These are phyloP conservation scores for Cladosporium halotolerans DNA, from an alignment of 2,329 filamentous ascomycete species.

Conservation along the genomic window DNA sequence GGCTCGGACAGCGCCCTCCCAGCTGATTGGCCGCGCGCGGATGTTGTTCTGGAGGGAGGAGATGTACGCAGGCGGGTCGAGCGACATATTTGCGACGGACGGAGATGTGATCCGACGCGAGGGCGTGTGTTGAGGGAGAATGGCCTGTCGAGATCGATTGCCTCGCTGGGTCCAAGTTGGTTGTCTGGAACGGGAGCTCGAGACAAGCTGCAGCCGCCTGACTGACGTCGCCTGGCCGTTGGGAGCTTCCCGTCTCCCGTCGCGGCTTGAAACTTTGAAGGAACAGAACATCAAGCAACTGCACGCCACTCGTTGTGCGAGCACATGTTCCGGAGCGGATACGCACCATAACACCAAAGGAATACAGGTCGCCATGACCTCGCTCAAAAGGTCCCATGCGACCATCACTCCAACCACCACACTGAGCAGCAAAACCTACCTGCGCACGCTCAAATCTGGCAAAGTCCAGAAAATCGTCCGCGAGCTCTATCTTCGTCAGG, in stretches of 20 bases:
- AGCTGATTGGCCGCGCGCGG: constrained; percentile 88
- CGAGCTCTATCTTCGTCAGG: constrained; percentile 90
- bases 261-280: background rate
- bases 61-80: constrained; percentile 84
- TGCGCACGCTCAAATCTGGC: constrained; percentile 87
- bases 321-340: background rate
- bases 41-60: constrained; percentile 94
- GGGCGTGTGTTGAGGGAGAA: background rate
- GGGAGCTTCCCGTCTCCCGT: background rate
- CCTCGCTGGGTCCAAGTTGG: constrained; percentile 4
- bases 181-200: constrained; percentile 2
- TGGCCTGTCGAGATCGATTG: constrained; percentile 2
- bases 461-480: constrained; percentile 98
- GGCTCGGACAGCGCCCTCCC: constrained; percentile 91
- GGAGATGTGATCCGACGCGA: background rate
- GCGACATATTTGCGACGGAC: constrained; percentile 57
- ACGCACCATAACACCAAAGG: background rate
- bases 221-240: background rate
- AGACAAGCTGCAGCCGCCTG: background rate
- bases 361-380: constrained; percentile 45
- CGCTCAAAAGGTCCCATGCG: constrained; percentile 52
- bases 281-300: background rate
- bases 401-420: constrained; percentile 56
- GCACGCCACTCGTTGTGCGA: background rate
- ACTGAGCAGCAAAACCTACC: constrained; percentile 91